phyloP scores from a whole-genome alignment of 208 protist species.

The Leishmania tropica region DNA sequence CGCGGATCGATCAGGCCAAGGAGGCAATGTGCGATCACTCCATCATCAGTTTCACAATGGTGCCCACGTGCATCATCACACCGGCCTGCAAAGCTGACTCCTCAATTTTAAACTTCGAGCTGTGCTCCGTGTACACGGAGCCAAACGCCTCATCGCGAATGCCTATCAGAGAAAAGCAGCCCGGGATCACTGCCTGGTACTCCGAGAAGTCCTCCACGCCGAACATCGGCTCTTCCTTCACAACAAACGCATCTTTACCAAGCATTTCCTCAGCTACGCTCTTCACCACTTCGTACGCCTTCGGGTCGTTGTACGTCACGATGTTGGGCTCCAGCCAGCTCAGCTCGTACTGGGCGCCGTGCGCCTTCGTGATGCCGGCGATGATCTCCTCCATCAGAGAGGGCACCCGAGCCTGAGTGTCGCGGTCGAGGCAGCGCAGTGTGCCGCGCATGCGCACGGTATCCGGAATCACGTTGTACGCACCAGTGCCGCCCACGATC shows the following conservation, averaged over 20 bases:
- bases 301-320: constrained; percentile 74
- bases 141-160: constrained; percentile 24
- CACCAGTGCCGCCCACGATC: constrained; percentile 51
- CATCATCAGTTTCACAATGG: constrained; percentile 36
- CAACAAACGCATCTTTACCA: constrained; percentile 42
- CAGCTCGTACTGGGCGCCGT: constrained; percentile 61
- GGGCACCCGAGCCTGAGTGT: constrained; percentile 60
- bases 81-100: constrained; percentile 44
- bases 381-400: constrained; percentile 73
- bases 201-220: constrained; percentile 78
- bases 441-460: constrained; percentile 70
- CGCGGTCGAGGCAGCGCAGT: constrained; percentile 68
- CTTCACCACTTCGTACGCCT: constrained; percentile 62
- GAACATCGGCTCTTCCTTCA: constrained; percentile 42
- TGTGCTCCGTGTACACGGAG: constrained; percentile 35
- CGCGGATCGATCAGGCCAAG: background rate
- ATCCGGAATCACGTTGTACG: constrained; percentile 80
- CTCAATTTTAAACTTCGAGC: constrained; percentile 37
- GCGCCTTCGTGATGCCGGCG: constrained; percentile 61
- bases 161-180: constrained; percentile 60
- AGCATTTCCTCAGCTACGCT: constrained; percentile 42
- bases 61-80: constrained; percentile 47
- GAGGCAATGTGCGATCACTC: background rate
- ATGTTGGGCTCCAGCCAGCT: constrained; percentile 85
- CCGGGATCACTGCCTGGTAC: constrained; percentile 65